Evolutionary conservation across 1,139 yeast species (phyloP).

Genomic region (Yamadazyma membranifaciens): DNA sequence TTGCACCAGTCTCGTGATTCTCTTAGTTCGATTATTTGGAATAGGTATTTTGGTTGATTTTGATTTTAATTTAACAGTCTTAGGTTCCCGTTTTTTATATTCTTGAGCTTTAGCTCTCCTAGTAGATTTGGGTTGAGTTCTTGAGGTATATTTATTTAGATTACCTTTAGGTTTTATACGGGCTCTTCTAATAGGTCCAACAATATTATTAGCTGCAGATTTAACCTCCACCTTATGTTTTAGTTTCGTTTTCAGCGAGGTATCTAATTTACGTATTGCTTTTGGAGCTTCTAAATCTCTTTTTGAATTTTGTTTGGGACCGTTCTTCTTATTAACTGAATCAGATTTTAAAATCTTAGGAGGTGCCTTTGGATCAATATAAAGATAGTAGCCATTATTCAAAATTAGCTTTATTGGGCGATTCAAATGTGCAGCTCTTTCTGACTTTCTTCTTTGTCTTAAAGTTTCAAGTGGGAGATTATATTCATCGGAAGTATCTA

Average conservation of each 20-base stretch:
- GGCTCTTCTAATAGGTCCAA: neutral
- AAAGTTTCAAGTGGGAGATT: slow-evolving; percentile 19
- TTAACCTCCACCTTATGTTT: too few species aligned
- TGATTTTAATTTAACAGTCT: neutral
- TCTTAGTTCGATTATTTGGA: neutral
- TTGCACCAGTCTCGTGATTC: slow-evolving; percentile 1
- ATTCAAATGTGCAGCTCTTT: slow-evolving; percentile 21
- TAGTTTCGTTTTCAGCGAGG: neutral
- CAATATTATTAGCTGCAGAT: too few species aligned
- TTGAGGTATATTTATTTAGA: neutral
- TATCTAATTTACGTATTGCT: neutral
- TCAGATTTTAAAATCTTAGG: slow-evolving; percentile 18
- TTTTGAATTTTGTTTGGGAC: neutral
- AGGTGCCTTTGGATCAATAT: slow-evolving; percentile 30
- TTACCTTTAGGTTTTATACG: neutral
- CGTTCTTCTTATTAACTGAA: neutral
- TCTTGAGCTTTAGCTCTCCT: neutral
- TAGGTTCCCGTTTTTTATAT: neutral
- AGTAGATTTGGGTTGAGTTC: neutral
- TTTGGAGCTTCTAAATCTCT: neutral
- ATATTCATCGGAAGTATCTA: slow-evolving; percentile 20
- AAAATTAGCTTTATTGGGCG: slow-evolving; percentile 26
- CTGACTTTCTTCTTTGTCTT: slow-evolving; percentile 18
- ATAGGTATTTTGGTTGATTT: neutral
- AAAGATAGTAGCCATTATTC: slow-evolving; percentile 27